Percentiles rank a stretch among this genome's conserved stretches.
Evolutionary conservation across 208 protist genomes (phyloP).

Genomic region (Spongospora subterranea): DNA sequence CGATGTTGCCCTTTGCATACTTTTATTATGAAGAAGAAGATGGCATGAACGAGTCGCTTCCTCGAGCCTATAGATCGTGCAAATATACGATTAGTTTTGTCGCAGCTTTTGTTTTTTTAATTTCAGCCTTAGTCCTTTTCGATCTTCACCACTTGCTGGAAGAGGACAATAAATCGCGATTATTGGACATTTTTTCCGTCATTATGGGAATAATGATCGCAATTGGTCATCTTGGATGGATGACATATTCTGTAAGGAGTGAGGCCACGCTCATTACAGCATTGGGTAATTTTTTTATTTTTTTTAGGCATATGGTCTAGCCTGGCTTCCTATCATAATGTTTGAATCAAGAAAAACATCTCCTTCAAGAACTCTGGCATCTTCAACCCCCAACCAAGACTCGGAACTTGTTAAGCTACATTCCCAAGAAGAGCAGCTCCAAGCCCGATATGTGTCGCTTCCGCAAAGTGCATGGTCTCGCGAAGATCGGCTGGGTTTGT

Average conservation of each 20-base stretch:
- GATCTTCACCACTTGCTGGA: background rate
- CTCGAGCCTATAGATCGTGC: background rate
- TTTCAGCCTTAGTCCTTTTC: background rate
- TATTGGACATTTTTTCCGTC: background rate
- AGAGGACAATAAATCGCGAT: background rate
- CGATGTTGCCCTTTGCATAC: constrained; percentile 26
- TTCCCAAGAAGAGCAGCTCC: background rate
- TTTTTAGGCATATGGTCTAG: constrained; percentile 35
- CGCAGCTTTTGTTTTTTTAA: background rate
- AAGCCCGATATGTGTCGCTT: constrained; percentile 7
- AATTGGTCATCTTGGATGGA: background rate
- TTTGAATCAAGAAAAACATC: background rate
- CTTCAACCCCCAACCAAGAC: background rate
- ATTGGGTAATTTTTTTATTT: background rate
- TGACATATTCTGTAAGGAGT: background rate
- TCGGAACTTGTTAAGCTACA: background rate
- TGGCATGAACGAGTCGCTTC: background rate
- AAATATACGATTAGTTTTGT: constrained; percentile 30
- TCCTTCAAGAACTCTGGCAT: background rate
- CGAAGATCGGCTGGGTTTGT: background rate
- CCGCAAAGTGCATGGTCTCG: background rate
- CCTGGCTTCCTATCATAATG: background rate
- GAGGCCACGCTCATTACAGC: background rate
- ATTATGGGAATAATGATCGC: background rate
- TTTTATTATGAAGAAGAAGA: constrained; percentile 49